phyloP scores from a whole-genome alignment of 768 basidiomycete species.

The Leccinum truebloodii region DNA sequence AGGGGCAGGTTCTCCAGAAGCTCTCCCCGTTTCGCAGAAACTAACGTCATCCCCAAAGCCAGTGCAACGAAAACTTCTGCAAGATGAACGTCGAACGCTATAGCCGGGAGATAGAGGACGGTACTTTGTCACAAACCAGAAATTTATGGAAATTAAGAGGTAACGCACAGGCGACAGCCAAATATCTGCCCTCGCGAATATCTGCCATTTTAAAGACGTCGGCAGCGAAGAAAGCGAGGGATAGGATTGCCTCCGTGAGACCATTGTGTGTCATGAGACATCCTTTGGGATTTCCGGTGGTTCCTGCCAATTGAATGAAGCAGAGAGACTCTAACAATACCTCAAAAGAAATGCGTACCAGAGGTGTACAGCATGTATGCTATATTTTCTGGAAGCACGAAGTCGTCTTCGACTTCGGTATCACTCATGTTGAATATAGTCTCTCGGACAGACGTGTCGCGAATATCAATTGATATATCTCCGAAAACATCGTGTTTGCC shows the following conservation, averaged over 20 bases:
- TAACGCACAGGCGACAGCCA: constrained; percentile 47
- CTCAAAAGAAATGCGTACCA: constrained; percentile 30
- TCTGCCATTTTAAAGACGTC: constrained; percentile 21
- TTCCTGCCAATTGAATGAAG: constrained; percentile 34
- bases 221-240: constrained; percentile 29
- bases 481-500: constrained; percentile 18
- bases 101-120: constrained; percentile 32
- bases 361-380: constrained; percentile 56
- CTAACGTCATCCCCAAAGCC: constrained; percentile 45
- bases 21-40: constrained; percentile 42
- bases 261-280: constrained; percentile 43
- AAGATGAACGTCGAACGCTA: constrained; percentile 55
- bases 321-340: not conserved
- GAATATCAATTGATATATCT: constrained; percentile 23
- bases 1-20: constrained; percentile 45
- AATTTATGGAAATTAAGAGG: not conserved
- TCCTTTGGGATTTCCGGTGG: constrained; percentile 53
- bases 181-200: constrained; percentile 33
- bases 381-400: constrained; percentile 32
- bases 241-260: constrained; percentile 33
- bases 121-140: not conserved
- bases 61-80: constrained; percentile 44
- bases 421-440: constrained; percentile 31
- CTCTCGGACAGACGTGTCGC: constrained; percentile 21
- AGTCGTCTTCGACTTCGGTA: constrained; percentile 26